These are phyloP conservation scores for Schizophyllum amplum DNA, from an alignment of 1,284 basidiomycete genomes.

Conservation along the genomic window DNA sequence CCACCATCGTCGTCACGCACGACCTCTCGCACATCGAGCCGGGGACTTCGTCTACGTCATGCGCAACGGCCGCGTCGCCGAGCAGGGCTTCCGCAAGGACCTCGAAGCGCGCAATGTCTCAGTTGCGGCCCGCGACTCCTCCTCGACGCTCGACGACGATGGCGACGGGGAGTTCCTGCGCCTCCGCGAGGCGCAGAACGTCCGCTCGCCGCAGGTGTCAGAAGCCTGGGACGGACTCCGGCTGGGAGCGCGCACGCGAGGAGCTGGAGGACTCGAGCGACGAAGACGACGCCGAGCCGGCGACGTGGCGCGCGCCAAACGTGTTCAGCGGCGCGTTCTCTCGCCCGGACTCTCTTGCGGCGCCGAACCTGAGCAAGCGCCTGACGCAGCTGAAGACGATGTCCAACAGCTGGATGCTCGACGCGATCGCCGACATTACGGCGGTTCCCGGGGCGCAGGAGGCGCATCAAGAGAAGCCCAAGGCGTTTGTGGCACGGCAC, in stretches of 20 bases:
- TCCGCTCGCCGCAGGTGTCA: constrained; percentile 5
- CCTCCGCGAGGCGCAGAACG: constrained; percentile 33
- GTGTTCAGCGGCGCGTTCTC: too few species aligned
- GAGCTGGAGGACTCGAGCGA: constrained; percentile 20
- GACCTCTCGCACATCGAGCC: constrained; percentile 78
- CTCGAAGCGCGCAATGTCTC: constrained; percentile 37
- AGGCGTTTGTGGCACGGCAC: constrained; percentile 26
- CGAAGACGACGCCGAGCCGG: constrained; percentile 12
- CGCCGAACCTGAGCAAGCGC: too few species aligned
- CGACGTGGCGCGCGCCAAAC: too few species aligned
- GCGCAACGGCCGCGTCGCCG: constrained; percentile 73
- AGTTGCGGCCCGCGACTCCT: constrained; percentile 20
- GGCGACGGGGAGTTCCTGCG: constrained; percentile 43
- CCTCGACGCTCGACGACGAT: constrained; percentile 3
- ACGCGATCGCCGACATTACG: constrained; percentile 64
- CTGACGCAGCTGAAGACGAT: constrained; percentile 13
- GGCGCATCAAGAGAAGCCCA: background rate
- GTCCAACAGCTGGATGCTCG: constrained; percentile 72
- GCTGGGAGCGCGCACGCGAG: constrained; percentile 1
- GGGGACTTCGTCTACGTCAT: constrained; percentile 92
- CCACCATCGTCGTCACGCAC: constrained; percentile 95
- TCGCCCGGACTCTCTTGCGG: too few species aligned
- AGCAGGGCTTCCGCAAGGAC: constrained; percentile 80
- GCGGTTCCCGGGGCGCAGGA: constrained; percentile 16
- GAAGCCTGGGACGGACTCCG: too few species aligned